Evolutionary conservation across 345 rosid genomes (phyloP).

Genomic region (Luvunga scandens): DNA sequence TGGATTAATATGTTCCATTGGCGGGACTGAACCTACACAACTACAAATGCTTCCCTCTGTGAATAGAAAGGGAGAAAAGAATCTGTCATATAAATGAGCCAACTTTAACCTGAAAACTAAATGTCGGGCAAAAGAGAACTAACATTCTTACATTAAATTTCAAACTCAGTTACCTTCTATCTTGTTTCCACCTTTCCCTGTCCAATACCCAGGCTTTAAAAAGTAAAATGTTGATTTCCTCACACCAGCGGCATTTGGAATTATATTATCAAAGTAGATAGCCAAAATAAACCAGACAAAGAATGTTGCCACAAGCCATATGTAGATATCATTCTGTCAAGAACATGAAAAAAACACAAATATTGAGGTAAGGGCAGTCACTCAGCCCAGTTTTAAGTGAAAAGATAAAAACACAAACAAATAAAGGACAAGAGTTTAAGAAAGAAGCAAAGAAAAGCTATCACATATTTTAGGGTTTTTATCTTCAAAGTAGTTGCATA

Average conservation of each 20-base stretch:
- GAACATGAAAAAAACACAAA: conserved; percentile 17
- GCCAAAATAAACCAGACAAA: conserved; percentile 70
- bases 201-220: conserved; percentile 81
- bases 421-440: not conserved
- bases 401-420: not conserved
- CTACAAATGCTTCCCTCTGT: conserved; percentile 89
- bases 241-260: conserved; percentile 77
- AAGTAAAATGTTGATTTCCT: conserved; percentile 76
- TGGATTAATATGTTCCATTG: conserved; percentile 45
- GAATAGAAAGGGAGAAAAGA: conserved; percentile 16
- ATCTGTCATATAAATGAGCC: conserved; percentile 7
- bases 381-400: not conserved
- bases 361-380: not conserved
- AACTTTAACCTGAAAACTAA: not conserved
- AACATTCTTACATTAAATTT: conserved; percentile 5
- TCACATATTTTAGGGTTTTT: conserved; percentile 5
- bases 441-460: not conserved
- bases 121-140: conserved; percentile 1
- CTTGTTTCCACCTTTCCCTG: conserved; percentile 78
- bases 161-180: conserved; percentile 52
- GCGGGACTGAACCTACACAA: conserved; percentile 63
- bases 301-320: conserved; percentile 66
- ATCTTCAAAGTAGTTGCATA: conserved; percentile 31
- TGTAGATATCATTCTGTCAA: conserved; percentile 72
- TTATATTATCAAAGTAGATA: conserved; percentile 78